Evolutionary conservation across 441 rosid species (phyloP).

Genomic region (Flueggea neowawraea): DNA sequence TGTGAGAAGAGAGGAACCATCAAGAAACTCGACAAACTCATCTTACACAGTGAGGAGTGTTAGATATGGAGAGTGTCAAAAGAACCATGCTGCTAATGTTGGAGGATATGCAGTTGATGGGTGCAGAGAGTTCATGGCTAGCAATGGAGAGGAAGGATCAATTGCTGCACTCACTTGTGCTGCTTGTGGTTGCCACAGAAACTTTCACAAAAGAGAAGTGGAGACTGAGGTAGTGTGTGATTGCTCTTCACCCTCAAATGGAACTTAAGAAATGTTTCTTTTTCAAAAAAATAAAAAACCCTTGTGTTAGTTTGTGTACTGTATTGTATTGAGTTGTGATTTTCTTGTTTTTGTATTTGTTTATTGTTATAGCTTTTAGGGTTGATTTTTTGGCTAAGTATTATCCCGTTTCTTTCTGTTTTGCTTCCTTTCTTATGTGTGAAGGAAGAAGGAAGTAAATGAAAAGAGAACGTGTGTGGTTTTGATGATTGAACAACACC

Average conservation of each 20-base stretch:
- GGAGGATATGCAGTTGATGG: slow-evolving; percentile 95
- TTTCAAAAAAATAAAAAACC: not conserved
- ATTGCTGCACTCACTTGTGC: slow-evolving; percentile 60
- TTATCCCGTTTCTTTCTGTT: not conserved
- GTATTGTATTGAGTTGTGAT: slow-evolving; percentile 2
- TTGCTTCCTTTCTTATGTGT: not conserved
- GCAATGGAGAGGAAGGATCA: slow-evolving; percentile 56
- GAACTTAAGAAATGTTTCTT: not conserved
- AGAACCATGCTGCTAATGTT: slow-evolving; percentile 79
- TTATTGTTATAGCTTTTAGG: slow-evolving; percentile 9
- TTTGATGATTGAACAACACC: slow-evolving; percentile 1
- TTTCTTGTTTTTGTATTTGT: slow-evolving; percentile 1
- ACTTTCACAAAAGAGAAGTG: slow-evolving; percentile 71
- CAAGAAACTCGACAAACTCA: slow-evolving; percentile 40
- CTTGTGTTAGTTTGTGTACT: not conserved
- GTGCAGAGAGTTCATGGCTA: slow-evolving; percentile 90
- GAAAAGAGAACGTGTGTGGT: slow-evolving; percentile 6
- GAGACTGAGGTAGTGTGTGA: slow-evolving; percentile 82
- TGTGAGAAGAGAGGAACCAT: slow-evolving; percentile 53
- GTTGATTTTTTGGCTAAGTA: slow-evolving; percentile 11
- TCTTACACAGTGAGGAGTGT: slow-evolving; percentile 34
- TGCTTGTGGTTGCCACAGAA: slow-evolving; percentile 92
- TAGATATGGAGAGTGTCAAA: slow-evolving; percentile 83
- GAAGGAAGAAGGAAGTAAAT: not conserved
- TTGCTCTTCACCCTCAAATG: slow-evolving; percentile 62